phyloP scores from a whole-genome alignment of 495 filamentous ascomycete genomes.

The Lentithecium fluviatile region DNA sequence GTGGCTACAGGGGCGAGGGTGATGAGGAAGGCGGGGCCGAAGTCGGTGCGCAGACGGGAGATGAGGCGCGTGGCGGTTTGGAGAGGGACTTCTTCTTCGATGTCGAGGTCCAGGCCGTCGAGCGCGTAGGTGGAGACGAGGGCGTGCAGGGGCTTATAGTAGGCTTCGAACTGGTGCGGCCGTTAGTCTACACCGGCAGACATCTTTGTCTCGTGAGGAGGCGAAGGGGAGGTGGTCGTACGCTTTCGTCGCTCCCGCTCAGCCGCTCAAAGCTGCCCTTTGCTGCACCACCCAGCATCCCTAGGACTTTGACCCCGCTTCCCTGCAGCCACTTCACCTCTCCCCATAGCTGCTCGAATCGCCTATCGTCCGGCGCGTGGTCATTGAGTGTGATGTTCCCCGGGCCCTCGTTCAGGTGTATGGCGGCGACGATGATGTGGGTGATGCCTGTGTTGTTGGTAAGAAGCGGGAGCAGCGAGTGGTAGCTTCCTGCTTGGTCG shows the following conservation, averaged over 20 bases:
- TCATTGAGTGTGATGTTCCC: conserved; percentile 50
- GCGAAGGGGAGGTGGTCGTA: conserved; percentile 13
- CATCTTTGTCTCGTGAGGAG: background rate
- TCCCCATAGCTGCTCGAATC: conserved; percentile 42
- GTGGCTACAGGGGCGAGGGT: conserved; percentile 49
- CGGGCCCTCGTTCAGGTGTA: conserved; percentile 48
- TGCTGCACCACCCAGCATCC: conserved; percentile 49
- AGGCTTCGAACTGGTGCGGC: conserved; percentile 43
- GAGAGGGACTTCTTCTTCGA: conserved; percentile 46
- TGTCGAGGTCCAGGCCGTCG: conserved; percentile 48
- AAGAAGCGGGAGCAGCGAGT: conserved; percentile 49
- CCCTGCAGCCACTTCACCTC: conserved; percentile 48
- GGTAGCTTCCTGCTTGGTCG: conserved; percentile 33
- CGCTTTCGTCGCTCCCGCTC: conserved; percentile 36
- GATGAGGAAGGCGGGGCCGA: conserved; percentile 48
- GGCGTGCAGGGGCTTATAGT: conserved; percentile 44
- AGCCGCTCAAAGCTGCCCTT: conserved; percentile 44
- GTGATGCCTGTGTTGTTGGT: conserved; percentile 48
- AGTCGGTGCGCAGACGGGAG: conserved; percentile 43
- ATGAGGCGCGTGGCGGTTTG: conserved; percentile 41
- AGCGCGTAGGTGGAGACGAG: conserved; percentile 40
- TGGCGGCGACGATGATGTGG: conserved; percentile 48
- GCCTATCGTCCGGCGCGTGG: conserved; percentile 37
- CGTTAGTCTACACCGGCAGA: background rate
- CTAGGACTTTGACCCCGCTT: conserved; percentile 46